phyloP scores from a whole-genome alignment of 2,329 filamentous ascomycete genomes.

The Calycina marina region DNA sequence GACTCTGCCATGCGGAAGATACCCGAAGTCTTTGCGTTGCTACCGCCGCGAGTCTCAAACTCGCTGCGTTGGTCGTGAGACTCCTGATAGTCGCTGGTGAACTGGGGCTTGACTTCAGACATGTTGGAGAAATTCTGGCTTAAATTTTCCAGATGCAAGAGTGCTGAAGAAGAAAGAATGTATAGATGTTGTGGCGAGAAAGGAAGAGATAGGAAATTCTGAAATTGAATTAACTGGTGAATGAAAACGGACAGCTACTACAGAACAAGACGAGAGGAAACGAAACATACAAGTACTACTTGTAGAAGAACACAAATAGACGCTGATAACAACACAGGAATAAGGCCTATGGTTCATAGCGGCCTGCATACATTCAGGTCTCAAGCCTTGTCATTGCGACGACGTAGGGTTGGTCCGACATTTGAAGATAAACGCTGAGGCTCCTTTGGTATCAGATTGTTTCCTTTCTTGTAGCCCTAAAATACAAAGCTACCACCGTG shows the following conservation, averaged over 20 bases:
- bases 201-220: slow-evolving; percentile 2
- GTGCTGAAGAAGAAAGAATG: slow-evolving; percentile 3
- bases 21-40: slow-evolving; percentile 3
- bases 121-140: slow-evolving; percentile 5
- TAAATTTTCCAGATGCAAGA: background rate
- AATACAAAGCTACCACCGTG: no score
- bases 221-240: slow-evolving; percentile 6
- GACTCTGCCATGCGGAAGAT: slow-evolving; percentile 24
- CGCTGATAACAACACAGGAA: no score
- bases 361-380: no score
- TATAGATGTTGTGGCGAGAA: slow-evolving; percentile 4
- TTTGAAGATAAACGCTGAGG: no score
- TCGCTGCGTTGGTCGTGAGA: slow-evolving; percentile 7
- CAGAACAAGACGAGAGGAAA: slow-evolving; percentile 9
- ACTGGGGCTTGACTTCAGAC: slow-evolving; percentile 10
- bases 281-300: slow-evolving; percentile 21
- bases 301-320: slow-evolving; percentile 10
- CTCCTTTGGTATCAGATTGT: no score
- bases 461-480: no score
- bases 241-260: slow-evolving; percentile 5
- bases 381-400: no score
- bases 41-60: slow-evolving; percentile 10
- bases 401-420: no score
- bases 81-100: slow-evolving; percentile 6
- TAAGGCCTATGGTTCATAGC: no score